Evolutionary conservation across 768 basidiomycete genomes (phyloP).

Genomic region (Phylloporus sp.): DNA sequence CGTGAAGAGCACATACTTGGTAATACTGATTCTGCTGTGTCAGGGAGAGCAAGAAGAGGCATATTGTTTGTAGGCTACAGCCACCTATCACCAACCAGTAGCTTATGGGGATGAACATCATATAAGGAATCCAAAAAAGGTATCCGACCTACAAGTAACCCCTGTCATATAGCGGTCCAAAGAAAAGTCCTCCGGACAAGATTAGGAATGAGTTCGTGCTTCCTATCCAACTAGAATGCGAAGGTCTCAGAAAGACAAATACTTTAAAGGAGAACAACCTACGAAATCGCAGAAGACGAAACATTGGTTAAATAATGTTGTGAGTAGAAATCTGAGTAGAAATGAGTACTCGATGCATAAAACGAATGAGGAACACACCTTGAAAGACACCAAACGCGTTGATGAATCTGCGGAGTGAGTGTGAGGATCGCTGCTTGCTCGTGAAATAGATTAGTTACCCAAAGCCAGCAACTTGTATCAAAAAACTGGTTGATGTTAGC

Average conservation of each 20-base stretch:
- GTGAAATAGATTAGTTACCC: conserved; percentile 21
- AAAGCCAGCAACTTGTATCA: conserved; percentile 37
- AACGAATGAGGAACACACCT: conserved; percentile 17
- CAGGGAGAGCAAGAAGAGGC: conserved; percentile 44
- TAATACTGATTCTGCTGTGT: conserved; percentile 32
- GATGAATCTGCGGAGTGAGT: conserved; percentile 24
- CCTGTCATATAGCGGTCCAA: conserved; percentile 48
- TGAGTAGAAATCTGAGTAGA: conserved; percentile 35
- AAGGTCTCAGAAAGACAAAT: not conserved
- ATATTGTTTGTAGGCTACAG: conserved; percentile 38
- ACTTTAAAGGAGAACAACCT: conserved; percentile 5
- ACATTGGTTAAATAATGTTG: conserved; percentile 33
- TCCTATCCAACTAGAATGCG: conserved; percentile 40
- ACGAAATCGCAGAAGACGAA: conserved; percentile 37
- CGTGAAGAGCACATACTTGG: conserved; percentile 30
- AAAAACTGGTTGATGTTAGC: conserved; percentile 22
- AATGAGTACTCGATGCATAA: not conserved
- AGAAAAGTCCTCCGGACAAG: conserved; percentile 41
- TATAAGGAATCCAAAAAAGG: not conserved
- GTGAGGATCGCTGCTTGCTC: not conserved
- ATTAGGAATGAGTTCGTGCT: conserved; percentile 45
- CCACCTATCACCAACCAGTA: conserved; percentile 44
- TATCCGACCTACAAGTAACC: conserved; percentile 43
- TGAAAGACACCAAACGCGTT: conserved; percentile 41
- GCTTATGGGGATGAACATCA: conserved; percentile 18